phyloP scores from a whole-genome alignment of 495 filamentous ascomycete genomes.

The Aspergillus kassunensis region DNA sequence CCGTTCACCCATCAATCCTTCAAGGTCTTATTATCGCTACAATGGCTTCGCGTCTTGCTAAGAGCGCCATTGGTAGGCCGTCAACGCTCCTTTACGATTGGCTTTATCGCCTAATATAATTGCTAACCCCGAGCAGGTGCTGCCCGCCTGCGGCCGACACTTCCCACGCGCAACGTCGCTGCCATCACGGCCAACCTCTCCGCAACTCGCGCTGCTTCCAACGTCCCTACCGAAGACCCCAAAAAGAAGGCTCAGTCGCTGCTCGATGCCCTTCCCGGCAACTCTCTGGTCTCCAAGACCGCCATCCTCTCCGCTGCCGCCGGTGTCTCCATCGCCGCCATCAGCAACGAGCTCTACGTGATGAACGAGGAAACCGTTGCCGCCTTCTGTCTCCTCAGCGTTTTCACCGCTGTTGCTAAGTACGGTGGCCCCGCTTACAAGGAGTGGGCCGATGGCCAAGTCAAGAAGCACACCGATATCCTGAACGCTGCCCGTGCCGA shows the following conservation, averaged over 20 bases:
- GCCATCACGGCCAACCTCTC: conserved; percentile 63
- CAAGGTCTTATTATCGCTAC: conserved; percentile 44
- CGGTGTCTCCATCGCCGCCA: conserved; percentile 85
- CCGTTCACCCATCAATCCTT: conserved; percentile 40
- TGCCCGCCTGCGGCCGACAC: conserved; percentile 76
- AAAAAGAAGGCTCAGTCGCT: conserved; percentile 94
- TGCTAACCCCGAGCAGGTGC: conserved; percentile 61
- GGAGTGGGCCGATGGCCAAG: conserved; percentile 85
- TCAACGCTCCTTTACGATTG: neutral
- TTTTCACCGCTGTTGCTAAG: conserved; percentile 85
- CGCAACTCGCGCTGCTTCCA: conserved; percentile 64
- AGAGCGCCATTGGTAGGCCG: conserved; percentile 81
- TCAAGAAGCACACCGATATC: conserved; percentile 84
- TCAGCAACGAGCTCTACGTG: conserved; percentile 99
- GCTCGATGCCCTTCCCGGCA: conserved; percentile 82
- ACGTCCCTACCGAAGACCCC: conserved; percentile 76
- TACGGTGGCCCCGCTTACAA: conserved; percentile 89
- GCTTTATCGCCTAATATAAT: conserved; percentile 9
- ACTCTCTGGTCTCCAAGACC: conserved; percentile 84
- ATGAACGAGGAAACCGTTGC: conserved; percentile 97
- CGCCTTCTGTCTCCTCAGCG: conserved; percentile 79
- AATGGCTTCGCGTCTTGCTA: conserved; percentile 96
- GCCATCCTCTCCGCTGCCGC: conserved; percentile 91
- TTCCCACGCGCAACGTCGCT: conserved; percentile 66
- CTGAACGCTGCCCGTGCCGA: conserved; percentile 88